Evolutionary conservation across 352 stramenopile species (phyloP).

Genomic region (Pythium aquatile): DNA sequence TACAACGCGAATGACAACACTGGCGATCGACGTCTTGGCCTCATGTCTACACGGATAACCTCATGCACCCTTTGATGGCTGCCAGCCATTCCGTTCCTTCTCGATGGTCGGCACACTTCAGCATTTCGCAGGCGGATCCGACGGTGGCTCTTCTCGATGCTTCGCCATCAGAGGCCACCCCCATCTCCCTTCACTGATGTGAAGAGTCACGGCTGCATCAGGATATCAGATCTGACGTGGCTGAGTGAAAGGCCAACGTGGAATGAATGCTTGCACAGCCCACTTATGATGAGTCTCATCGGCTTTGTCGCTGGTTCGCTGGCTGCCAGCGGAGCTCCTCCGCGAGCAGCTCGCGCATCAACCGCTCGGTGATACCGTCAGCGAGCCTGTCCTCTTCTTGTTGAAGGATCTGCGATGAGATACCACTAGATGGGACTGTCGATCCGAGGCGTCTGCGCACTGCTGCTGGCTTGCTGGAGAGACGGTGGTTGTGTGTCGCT

Average conservation of each 20-base stretch:
- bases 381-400: conserved; percentile 14
- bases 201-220: conserved; percentile 22
- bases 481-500: background rate
- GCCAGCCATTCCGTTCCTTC: background rate
- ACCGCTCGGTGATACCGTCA: conserved; percentile 21
- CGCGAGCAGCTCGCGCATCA: conserved; percentile 21
- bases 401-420: conserved; percentile 16
- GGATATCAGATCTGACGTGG: conserved; percentile 29
- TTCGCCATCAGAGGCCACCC: background rate
- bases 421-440: background rate
- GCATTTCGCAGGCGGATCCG: conserved; percentile 17
- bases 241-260: background rate
- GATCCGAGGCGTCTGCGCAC: background rate
- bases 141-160: conserved; percentile 3
- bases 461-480: background rate
- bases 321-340: background rate
- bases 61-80: too few species aligned
- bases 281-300: background rate
- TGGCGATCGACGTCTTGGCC: background rate
- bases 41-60: too few species aligned
- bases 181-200: conserved; percentile 10
- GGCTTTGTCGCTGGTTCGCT: background rate
- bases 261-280: conserved; percentile 17
- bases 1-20: background rate
- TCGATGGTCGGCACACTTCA: conserved; percentile 13